phyloP scores from a whole-genome alignment of 352 stramenopile species.

The Peronospora farinosa region DNA sequence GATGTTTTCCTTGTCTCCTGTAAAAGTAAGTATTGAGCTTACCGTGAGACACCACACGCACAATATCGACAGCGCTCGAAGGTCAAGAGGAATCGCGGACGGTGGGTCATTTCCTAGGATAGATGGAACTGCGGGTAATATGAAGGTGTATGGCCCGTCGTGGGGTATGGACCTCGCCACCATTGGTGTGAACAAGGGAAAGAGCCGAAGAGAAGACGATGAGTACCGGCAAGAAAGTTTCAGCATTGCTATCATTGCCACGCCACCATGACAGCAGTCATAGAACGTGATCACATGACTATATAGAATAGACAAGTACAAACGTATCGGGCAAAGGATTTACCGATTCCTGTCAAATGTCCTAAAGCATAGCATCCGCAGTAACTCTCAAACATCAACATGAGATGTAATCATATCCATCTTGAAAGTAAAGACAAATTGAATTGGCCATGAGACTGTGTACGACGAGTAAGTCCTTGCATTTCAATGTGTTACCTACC shows the following conservation, averaged over 20 bases:
- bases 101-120: conserved; percentile 36
- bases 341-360: not conserved
- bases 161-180: conserved; percentile 51
- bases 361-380: too few species aligned
- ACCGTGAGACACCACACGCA: conserved; percentile 27
- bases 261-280: conserved; percentile 27
- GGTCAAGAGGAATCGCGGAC: conserved; percentile 5
- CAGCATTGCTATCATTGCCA: conserved; percentile 48
- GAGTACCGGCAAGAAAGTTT: conserved; percentile 30
- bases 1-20: conserved; percentile 15
- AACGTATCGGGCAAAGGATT: not conserved
- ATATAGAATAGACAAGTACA: conserved; percentile 21
- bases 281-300: conserved; percentile 10
- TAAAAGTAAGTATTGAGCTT: conserved; percentile 38
- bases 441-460: too few species aligned
- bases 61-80: conserved; percentile 9
- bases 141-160: conserved; percentile 45
- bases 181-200: conserved; percentile 11
- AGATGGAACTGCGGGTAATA: conserved; percentile 33
- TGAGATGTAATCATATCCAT: too few species aligned
- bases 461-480: too few species aligned
- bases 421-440: too few species aligned
- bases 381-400: too few species aligned
- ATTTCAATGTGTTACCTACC: too few species aligned
- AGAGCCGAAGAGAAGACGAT: conserved; percentile 7